phyloP scores from a whole-genome alignment of 345 rosid genomes.

The Citrus glauca region DNA sequence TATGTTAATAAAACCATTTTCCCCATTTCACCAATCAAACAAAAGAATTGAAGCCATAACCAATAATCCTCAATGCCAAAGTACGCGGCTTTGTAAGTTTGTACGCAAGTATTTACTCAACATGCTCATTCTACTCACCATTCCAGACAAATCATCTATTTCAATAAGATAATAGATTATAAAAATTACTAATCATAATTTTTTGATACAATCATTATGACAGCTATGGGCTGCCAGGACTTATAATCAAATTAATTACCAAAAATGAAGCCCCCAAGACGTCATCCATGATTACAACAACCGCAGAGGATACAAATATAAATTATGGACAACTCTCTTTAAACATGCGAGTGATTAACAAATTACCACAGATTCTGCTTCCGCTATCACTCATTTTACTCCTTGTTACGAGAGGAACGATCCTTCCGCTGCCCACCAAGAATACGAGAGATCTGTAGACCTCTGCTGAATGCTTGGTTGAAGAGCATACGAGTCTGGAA shows the following conservation, averaged over 20 bases:
- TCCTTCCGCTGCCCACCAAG: slow-evolving; percentile 93
- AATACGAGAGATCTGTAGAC: slow-evolving; percentile 96
- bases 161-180: background rate
- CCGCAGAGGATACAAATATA: background rate
- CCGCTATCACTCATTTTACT: slow-evolving; percentile 23
- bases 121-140: no score
- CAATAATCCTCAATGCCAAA: no score
- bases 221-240: background rate
- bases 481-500: slow-evolving; percentile 99
- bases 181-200: background rate
- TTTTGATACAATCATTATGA: background rate
- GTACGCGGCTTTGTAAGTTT: no score
- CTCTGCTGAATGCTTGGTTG: slow-evolving; percentile 99
- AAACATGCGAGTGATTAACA: background rate
- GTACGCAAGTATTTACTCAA: no score
- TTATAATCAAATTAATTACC: background rate
- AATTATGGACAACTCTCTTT: background rate
- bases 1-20: no score
- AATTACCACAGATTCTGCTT: background rate
- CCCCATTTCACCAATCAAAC: no score
- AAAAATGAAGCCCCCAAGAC: slow-evolving; percentile 3
- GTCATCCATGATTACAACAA: background rate
- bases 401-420: slow-evolving; percentile 72
- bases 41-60: no score
- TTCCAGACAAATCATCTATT: background rate